Percentiles rank a stretch among this genome's conserved stretches.
Conservation (phyloP, 2,329 filamentous ascomycete genomes). For the Penicillium expansum region DNA sequence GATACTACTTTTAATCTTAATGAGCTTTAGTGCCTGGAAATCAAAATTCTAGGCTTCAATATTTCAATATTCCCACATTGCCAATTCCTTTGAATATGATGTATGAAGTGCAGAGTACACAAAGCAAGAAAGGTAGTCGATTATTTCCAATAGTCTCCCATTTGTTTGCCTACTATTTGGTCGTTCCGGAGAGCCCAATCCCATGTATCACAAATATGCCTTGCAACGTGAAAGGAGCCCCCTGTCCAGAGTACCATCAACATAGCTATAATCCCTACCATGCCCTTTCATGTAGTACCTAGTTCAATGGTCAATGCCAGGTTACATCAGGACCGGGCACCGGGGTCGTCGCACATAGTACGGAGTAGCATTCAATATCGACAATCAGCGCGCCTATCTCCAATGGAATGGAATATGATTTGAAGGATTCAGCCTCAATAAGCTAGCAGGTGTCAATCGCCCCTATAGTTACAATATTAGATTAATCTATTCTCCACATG, state of each 20-base stretch:
- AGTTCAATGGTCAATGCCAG: neutral
- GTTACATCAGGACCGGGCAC: slow-evolving; percentile 3
- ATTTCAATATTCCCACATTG: neutral
- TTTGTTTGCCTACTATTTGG: neutral
- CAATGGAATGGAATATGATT: neutral
- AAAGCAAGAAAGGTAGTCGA: neutral
- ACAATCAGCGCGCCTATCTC: neutral
- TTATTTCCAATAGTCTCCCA: neutral
- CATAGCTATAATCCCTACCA: neutral
- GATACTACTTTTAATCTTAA: neutral
- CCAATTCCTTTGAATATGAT: neutral
- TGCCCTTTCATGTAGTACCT: neutral
- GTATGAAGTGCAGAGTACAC: neutral
- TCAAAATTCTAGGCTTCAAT: neutral
- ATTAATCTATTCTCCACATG: slow-evolving; percentile 2
- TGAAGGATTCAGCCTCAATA: neutral
- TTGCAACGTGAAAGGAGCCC: neutral
- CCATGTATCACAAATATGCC: neutral
- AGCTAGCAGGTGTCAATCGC: neutral
- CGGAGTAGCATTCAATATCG: neutral
- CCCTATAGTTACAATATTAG: neutral
- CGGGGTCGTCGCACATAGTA: neutral
- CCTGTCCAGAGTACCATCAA: neutral
- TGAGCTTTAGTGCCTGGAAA: neutral
- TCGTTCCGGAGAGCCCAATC: neutral